Evolutionary conservation across 2,329 filamentous ascomycete genomes (phyloP), one percentile per base, ranked within the genome.

Genomic region (Xylaria sp.): DNA sequence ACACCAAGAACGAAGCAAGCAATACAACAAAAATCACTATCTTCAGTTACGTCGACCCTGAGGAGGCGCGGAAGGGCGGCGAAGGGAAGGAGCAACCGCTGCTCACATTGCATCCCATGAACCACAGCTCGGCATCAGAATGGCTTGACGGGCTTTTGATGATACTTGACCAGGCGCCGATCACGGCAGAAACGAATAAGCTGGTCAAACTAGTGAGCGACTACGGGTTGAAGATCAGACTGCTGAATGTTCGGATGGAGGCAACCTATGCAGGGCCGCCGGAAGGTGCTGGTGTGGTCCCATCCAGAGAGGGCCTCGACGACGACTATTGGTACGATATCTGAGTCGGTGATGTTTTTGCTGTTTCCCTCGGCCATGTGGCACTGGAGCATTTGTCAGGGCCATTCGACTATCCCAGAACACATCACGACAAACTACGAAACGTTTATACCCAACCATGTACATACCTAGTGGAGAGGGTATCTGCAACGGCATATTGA

Each of bases 111-210:
- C 87, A 91, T 71, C 92, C 93, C 5, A 78, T 86, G 54, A 90
- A 86, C 54, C 89, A 94, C 69, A 90, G 86, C 60, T 77, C 94
- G 44, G 94, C 94, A 8, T 95, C 92, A 0, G 94, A 99, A 74
- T 99, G 94, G 94, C 81, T 99, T 4, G 94, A 99, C 70, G 94
- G 94, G 1, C 76, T 99, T 60, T 80, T 97, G 52, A 96, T 99
- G 92, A 79, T 99, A 50, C 81, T 99, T 20, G 92, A 95, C 68
- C 94, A 99, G 73, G 86, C 92, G 54, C 94, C 94, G 18, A 97
- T 99, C 69, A 99, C 94, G n/a, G 85, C 92, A 2, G 93, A 97
- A 74, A 97, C 94, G 34, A 93, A 89, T 69, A 95, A 94, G 72
- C 77, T 97, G 57, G 88, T 97, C 49, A 86, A 87, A 50, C 77